Evolutionary conservation across 2,329 filamentous ascomycete species (phyloP), one percentile per base, ranked within the genome.

Genomic region (Calonectria leucothoes): DNA sequence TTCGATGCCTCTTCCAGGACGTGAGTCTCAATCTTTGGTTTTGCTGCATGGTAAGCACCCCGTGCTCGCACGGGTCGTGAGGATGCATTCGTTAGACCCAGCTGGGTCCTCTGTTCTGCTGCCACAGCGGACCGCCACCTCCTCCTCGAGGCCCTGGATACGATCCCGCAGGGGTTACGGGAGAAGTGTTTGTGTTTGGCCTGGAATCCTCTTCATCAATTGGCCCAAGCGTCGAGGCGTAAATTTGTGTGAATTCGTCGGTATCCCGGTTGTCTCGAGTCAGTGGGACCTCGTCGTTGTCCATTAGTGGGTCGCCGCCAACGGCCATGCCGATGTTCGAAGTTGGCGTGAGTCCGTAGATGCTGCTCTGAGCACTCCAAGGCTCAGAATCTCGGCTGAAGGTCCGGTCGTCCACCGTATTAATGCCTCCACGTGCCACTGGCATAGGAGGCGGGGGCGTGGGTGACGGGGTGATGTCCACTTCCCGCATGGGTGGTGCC

Each of bases 61-160:
- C 66, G 31, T 48, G 70, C 59, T 51, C 67, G 55, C 69, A 14
- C 68, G 65, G 29, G 52, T 84, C 79, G 88, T 82, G 87, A 83
- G 87, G 87, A 88, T n/a, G n/a, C n/a, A n/a, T 83, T 86, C 86
- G 75, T 88, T 72, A 79, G 87, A 90, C 66, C 78, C 88, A 83
- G 74, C 83, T 85, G 74, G 86, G 86, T 69, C 85, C 84, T 70
- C 88, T 83, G 66, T 89, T 89, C 82, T 90, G 89, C 81, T 90
- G 88, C 89, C 89, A 90, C 45, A 90, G 81, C 6, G 88, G 88
- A 51, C 87, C 81, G 29, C 84, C 81, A 2, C 82, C 83, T 7
- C 75, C 75, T 33, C 81, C 74, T 27, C 76, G 78, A 31, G 78
- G 78, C 20, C 77, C 75, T 25, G 77, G 75, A 75, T 77, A 77